Evolutionary conservation across 1,284 basidiomycete species (phyloP).

Genomic region (Moesziomyces parantarcticus): DNA sequence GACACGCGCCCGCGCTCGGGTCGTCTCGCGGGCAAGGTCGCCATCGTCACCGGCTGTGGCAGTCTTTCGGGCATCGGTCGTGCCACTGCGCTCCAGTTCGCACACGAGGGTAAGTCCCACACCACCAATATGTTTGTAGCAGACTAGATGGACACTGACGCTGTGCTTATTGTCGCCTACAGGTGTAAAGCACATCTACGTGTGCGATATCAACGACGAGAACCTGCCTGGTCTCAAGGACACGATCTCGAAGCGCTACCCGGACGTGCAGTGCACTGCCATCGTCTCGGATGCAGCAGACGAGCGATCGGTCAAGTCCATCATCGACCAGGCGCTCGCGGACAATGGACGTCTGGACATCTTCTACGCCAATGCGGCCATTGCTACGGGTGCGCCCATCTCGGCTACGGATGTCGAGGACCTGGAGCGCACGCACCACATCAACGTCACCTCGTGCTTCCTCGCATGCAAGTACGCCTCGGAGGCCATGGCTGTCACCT

Average conservation of each 20-base stretch:
- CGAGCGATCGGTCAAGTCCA: slow-evolving; percentile 75
- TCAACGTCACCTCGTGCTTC: slow-evolving; percentile 89
- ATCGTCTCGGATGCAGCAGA: slow-evolving; percentile 82
- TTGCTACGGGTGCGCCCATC: slow-evolving; percentile 72
- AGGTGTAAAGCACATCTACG: slow-evolving; percentile 86
- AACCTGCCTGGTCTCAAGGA: slow-evolving; percentile 80
- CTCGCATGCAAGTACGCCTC: slow-evolving; percentile 89
- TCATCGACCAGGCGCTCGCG: slow-evolving; percentile 79
- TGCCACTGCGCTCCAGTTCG: slow-evolving; percentile 51
- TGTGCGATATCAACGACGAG: slow-evolving; percentile 79
- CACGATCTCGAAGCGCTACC: slow-evolving; percentile 77
- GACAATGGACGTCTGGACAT: slow-evolving; percentile 89
- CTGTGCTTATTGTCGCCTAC: too few relatives aligned
- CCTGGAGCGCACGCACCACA: slow-evolving; percentile 80
- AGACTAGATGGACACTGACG: too few relatives aligned
- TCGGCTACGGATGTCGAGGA: slow-evolving; percentile 75
- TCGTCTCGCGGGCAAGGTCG: slow-evolving; percentile 83
- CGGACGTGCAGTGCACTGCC: slow-evolving; percentile 76
- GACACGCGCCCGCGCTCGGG: slow-evolving; percentile 72
- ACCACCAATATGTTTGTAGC: not conserved
- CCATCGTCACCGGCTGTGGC: slow-evolving; percentile 80
- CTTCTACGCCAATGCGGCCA: slow-evolving; percentile 83
- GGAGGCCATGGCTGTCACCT: slow-evolving; percentile 79
- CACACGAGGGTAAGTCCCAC: slow-evolving; percentile 50
- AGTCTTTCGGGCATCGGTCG: slow-evolving; percentile 60